Percentiles rank a stretch among this genome's conserved stretches.
Evolutionary conservation across 768 basidiomycete genomes (phyloP).

Genomic region (Naganishia kalamii): DNA sequence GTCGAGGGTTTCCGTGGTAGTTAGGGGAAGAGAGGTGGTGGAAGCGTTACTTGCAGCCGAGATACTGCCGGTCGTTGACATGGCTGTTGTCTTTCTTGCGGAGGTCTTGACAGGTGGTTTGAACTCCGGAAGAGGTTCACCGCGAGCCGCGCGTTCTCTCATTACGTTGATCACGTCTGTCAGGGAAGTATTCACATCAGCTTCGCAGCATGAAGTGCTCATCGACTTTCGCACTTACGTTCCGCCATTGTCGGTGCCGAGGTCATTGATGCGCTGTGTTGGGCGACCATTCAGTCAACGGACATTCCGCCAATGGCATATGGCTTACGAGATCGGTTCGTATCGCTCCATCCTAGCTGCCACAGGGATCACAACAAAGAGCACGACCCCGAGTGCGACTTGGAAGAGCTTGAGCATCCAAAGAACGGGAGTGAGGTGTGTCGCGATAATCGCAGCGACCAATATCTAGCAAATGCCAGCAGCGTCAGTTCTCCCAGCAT

Average conservation of each 20-base stretch:
- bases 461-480: not conserved
- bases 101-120: not conserved
- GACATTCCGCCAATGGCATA: too few species aligned
- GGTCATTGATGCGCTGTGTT: not conserved
- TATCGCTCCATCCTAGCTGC: constrained; percentile 26
- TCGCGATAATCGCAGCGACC: not conserved
- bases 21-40: not conserved
- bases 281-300: not conserved
- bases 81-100: not conserved
- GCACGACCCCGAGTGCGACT: constrained; percentile 23
- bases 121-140: not conserved
- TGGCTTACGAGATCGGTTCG: constrained; percentile 22
- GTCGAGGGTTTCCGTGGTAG: not conserved
- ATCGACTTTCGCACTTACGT: not conserved
- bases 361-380: constrained; percentile 26
- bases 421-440: constrained; percentile 17
- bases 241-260: constrained; percentile 18
- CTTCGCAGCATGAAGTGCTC: not conserved
- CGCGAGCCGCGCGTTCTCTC: constrained; percentile 10
- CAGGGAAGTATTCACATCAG: not conserved
- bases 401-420: constrained; percentile 25
- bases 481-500: not conserved
- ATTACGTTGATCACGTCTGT: constrained; percentile 10
- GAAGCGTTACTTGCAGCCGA: not conserved
- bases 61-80: not conserved